A percentile compares a stretch with the other conserved stretches of the same genome.
Conservation (phyloP, 2,329 filamentous ascomycete genomes). For the Aschersonia sp. region DNA sequence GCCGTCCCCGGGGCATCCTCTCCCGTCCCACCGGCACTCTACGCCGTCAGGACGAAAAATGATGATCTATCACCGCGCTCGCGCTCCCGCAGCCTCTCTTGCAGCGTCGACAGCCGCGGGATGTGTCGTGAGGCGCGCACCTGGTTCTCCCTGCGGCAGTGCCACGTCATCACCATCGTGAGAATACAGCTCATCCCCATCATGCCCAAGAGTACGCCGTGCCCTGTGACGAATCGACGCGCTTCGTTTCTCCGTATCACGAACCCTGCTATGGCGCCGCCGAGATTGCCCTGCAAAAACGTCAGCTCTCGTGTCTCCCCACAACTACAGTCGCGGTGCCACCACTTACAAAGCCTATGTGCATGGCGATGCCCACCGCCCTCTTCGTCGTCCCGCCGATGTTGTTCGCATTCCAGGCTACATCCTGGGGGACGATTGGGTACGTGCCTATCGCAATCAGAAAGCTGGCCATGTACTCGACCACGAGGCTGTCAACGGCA, state of each 20-base stretch:
- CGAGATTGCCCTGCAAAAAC: conserved; percentile 19
- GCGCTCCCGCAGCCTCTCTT: conserved; percentile 36
- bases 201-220: conserved; percentile 41
- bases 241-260: conserved; percentile 24
- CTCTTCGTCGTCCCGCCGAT: conserved; percentile 40
- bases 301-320: background rate
- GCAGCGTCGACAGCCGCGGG: conserved; percentile 29
- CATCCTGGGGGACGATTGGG: conserved; percentile 38
- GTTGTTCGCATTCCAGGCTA: conserved; percentile 46
- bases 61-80: conserved; percentile 42
- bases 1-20: background rate
- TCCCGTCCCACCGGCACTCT: background rate
- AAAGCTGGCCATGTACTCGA: conserved; percentile 34
- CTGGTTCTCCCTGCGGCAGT: conserved; percentile 40
- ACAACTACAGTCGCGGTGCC: background rate
- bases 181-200: conserved; percentile 37
- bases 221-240: conserved; percentile 42
- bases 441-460: conserved; percentile 26
- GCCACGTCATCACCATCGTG: conserved; percentile 39
- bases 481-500: conserved; percentile 17
- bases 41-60: conserved; percentile 39
- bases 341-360: conserved; percentile 27
- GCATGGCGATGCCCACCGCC: conserved; percentile 40
- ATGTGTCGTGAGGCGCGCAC: conserved; percentile 22
- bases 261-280: conserved; percentile 19